Evolutionary conservation across 164 flowering plant genomes (phyloP).

Genomic region (Dillenia suffruticosa): DNA sequence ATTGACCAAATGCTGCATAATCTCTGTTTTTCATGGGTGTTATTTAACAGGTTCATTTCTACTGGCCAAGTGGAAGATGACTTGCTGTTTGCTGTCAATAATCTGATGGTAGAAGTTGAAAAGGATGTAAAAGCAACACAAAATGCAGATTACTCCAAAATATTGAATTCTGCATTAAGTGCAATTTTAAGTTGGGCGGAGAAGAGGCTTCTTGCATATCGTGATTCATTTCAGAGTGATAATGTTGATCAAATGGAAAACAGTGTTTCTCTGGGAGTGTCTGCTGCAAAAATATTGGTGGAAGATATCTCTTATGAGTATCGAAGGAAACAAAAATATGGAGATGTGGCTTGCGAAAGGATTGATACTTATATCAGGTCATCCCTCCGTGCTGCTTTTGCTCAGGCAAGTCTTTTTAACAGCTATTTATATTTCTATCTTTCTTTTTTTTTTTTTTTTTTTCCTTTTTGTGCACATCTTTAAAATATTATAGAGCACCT

Average conservation of each 20-base stretch:
- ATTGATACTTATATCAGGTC: conserved; percentile 81
- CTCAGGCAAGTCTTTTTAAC: conserved; percentile 59
- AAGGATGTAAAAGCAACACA: conserved; percentile 54
- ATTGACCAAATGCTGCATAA: conserved; percentile 76
- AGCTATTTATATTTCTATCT: too few relatives aligned
- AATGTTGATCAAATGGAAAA: conserved; percentile 53
- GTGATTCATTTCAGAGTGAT: conserved; percentile 46
- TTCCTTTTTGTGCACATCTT: too few relatives aligned
- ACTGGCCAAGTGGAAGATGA: conserved; percentile 75
- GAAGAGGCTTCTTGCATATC: conserved; percentile 73
- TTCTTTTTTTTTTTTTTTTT: too few relatives aligned
- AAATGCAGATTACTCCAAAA: conserved; percentile 46
- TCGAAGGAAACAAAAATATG: conserved; percentile 42
- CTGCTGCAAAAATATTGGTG: conserved; percentile 59
- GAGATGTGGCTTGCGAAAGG: conserved; percentile 44
- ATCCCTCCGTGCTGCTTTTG: conserved; percentile 67
- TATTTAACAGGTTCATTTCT: conserved; percentile 59
- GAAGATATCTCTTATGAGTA: conserved; percentile 66
- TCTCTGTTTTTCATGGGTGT: conserved; percentile 80
- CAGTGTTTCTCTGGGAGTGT: conserved; percentile 50
- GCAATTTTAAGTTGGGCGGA: conserved; percentile 74
- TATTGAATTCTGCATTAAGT: conserved; percentile 50
- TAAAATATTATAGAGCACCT: too few relatives aligned
- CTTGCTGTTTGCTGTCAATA: conserved; percentile 63
- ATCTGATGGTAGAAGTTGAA: conserved; percentile 58